Percentiles rank a stretch among this genome's conserved stretches.
Conservation (phyloP, 768 basidiomycete genomes). For the Serendipita indica region DNA sequence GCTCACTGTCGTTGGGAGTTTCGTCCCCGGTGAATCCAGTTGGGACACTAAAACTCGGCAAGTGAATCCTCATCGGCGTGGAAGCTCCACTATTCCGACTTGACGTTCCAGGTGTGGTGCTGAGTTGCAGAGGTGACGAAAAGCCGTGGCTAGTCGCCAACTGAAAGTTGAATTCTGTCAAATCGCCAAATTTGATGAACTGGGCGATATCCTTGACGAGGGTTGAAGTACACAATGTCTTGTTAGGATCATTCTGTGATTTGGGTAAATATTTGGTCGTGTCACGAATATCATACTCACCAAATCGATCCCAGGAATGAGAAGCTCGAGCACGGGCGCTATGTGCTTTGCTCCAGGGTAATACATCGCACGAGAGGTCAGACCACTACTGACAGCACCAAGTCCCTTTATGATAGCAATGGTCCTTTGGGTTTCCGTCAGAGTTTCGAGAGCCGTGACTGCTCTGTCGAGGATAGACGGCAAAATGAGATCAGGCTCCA, state of each 20-base stretch:
- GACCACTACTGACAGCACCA: slow-evolving; percentile 61
- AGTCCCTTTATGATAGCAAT: slow-evolving; percentile 76
- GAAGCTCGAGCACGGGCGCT: slow-evolving; percentile 59
- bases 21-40: slow-evolving; percentile 15
- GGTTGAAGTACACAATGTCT: slow-evolving; percentile 61
- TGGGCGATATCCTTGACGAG: slow-evolving; percentile 64
- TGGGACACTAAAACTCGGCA: neutral
- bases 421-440: slow-evolving; percentile 83
- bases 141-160: neutral
- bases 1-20: slow-evolving; percentile 26
- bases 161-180: slow-evolving; percentile 25
- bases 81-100: neutral
- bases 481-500: slow-evolving; percentile 78
- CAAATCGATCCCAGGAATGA: slow-evolving; percentile 78
- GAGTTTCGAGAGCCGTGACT: slow-evolving; percentile 70
- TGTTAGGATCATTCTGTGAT: slow-evolving; percentile 56
- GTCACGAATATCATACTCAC: slow-evolving; percentile 26
- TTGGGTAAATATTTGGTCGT: slow-evolving; percentile 9
- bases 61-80: neutral
- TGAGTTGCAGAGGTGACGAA: neutral
- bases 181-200: slow-evolving; percentile 57
- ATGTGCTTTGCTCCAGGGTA: slow-evolving; percentile 73
- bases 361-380: slow-evolving; percentile 66
- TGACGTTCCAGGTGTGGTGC: neutral
- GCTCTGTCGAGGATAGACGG: slow-evolving; percentile 71